Base-by-base conservation (phyloP, 2,329 filamentous ascomycete genomes). In the Diaporthe amygdali region DNA sequence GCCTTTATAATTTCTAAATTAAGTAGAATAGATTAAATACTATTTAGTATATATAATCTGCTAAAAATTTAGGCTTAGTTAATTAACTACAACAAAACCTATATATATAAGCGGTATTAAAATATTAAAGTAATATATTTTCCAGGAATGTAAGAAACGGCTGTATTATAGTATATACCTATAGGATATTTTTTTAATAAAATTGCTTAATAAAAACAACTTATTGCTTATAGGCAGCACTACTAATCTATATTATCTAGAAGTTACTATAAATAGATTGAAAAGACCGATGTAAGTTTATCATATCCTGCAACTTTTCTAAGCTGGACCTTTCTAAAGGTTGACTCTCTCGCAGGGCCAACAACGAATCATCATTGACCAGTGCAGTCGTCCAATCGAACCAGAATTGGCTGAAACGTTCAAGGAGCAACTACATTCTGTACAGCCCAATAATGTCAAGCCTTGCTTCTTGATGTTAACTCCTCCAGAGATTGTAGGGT, bases 401-500 rank as follows among this genome's bases (percentile, higher is more conserved):
- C 14, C 47, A 41, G 46, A 27, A 51, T 25, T 17, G 39, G 12
- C 25, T 37, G 55, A 61, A 25, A 22, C 3, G 34, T 20, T 61
- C 14, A 46, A 20, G 17, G 55, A 61, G 9, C 55, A 61, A 39
- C 41, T 61, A 6, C 55, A 39, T 5, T 17, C 30, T 25, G 39
- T 22, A 8, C 20, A 39, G 25, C 32, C 55, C 32, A 12, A 5
- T 10, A 61, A 61, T 14, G 30, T 67, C 32, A 67, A 67, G 12
- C n/a, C 63, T 67, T 47, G 63, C 22, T 67, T 67, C 30, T 51
- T 67, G 63, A 41, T 67, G 32, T 10, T 67, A 14, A n/a, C 46
- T 12, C 63, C 63, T 54, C 6, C 46, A 37, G n/a, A 67, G 14
- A 67, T 67, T 37, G 25, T 20, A 12, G 44, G n/a, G 4, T 67